These are phyloP conservation scores for Massarina eburnea DNA, from an alignment of 2,329 filamentous ascomycete genomes.

Conservation along the genomic window DNA sequence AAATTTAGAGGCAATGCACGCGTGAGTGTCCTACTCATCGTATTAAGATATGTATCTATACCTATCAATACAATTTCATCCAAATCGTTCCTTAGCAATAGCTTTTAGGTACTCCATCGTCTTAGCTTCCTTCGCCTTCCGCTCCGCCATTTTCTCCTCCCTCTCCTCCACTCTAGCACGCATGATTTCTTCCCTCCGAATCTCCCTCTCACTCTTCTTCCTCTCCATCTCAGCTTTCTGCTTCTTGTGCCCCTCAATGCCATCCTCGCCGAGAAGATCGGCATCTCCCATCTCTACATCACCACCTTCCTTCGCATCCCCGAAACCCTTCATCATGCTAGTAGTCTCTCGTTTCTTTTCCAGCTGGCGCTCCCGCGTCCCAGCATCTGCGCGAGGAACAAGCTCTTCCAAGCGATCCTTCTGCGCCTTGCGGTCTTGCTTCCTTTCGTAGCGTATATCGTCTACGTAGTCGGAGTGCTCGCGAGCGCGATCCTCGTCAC, in stretches of 20 bases:
- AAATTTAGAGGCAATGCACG: no score
- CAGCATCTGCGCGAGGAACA: slow-evolving; percentile 77
- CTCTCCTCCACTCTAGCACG: slow-evolving; percentile 76
- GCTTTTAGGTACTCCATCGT: slow-evolving; percentile 81
- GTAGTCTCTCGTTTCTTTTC: slow-evolving; percentile 80
- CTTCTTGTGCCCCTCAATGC: slow-evolving; percentile 66
- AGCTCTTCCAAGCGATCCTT: slow-evolving; percentile 79
- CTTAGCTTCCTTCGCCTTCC: slow-evolving; percentile 75
- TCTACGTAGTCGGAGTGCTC: slow-evolving; percentile 48
- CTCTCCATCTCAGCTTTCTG: slow-evolving; percentile 65
- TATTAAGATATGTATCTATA: no score
- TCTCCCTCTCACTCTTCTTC: slow-evolving; percentile 81
- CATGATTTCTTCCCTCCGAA: slow-evolving; percentile 77
- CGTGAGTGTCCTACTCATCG: no score
- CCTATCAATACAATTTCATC: slow-evolving; percentile 14
- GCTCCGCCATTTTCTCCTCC: slow-evolving; percentile 71
- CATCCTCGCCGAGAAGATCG: slow-evolving; percentile 76
- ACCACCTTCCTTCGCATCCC: slow-evolving; percentile 65
- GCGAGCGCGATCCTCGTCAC: slow-evolving; percentile 57
- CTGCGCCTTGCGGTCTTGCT: slow-evolving; percentile 65
- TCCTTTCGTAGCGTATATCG: slow-evolving; percentile 63
- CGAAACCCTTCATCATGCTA: slow-evolving; percentile 72
- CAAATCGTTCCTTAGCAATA: slow-evolving; percentile 73
- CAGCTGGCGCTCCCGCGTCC: slow-evolving; percentile 77
- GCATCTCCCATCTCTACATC: slow-evolving; percentile 67